Percentiles rank a stretch among this genome's conserved stretches.
These are phyloP conservation scores for Rhizophagus prolifer DNA, from an alignment of 192 early-diverging fungal species.

Conservation along the genomic window DNA sequence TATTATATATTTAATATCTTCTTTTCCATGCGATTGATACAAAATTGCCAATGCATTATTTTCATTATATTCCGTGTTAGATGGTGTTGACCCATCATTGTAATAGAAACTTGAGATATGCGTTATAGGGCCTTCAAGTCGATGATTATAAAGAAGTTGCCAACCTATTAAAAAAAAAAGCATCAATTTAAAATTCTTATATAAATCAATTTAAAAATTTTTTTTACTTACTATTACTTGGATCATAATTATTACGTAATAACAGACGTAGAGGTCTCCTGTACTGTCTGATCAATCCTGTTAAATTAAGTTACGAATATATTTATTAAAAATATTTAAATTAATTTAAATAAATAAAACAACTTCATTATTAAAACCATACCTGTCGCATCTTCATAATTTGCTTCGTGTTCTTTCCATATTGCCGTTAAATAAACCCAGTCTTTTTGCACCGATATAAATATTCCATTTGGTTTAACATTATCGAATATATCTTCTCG, in stretches of 20 bases:
- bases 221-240: slow-evolving; percentile 6
- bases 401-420: slow-evolving; percentile 17
- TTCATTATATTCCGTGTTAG: background rate
- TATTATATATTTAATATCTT: slow-evolving; percentile 1
- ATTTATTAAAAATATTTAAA: background rate
- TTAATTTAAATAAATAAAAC: background rate
- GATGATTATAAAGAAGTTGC: slow-evolving; percentile 23
- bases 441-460: background rate
- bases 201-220: background rate
- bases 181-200: background rate
- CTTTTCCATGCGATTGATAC: slow-evolving; percentile 9
- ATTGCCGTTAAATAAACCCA: slow-evolving; percentile 27
- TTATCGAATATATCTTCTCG: slow-evolving; percentile 7
- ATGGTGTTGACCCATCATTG: background rate
- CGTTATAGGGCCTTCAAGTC: slow-evolving; percentile 9
- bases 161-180: background rate
- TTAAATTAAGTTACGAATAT: background rate
- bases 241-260: background rate
- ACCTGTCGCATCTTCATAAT: slow-evolving; percentile 1
- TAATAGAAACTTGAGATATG: slow-evolving; percentile 23
- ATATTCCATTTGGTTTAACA: slow-evolving; percentile 12
- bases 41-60: slow-evolving; percentile 20
- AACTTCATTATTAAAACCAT: background rate
- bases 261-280: background rate
- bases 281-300: slow-evolving; percentile 19